Evolutionary conservation across 2,329 filamentous ascomycete genomes (phyloP).

Genomic region (Colletotrichum sp.): DNA sequence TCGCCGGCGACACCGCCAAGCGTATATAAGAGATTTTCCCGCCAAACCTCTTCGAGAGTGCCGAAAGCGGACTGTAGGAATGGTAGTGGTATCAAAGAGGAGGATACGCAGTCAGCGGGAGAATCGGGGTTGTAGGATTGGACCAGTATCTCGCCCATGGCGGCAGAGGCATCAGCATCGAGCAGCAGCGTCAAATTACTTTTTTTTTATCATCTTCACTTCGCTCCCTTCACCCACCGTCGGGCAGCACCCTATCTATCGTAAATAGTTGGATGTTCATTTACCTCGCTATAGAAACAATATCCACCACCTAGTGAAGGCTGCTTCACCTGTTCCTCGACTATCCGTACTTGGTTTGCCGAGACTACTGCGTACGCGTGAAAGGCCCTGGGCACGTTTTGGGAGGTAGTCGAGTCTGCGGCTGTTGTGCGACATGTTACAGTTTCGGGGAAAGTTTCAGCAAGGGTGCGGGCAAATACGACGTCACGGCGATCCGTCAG

Average conservation of each 20-base stretch:
- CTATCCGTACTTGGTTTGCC: background rate
- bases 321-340: background rate
- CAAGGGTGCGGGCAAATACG: background rate
- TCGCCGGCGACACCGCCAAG: constrained; percentile 37
- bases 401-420: background rate
- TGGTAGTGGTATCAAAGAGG: background rate
- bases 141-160: background rate
- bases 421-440: constrained; percentile 14
- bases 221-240: background rate
- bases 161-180: constrained; percentile 17
- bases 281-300: constrained; percentile 4
- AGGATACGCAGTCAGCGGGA: background rate
- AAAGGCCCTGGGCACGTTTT: background rate
- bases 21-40: background rate
- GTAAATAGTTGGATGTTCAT: constrained; percentile 19
- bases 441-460: constrained; percentile 19
- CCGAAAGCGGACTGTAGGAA: background rate
- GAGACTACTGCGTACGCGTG: background rate
- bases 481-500: constrained; percentile 1
- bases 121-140: background rate
- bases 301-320: background rate
- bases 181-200: constrained; percentile 15
- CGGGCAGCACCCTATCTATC: background rate
- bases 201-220: background rate
- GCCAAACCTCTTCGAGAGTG: no score